Evolutionary conservation across 345 rosid species (phyloP), one percentile per base, ranked within the genome.

Genomic region (Bretschneidera sinensis): DNA sequence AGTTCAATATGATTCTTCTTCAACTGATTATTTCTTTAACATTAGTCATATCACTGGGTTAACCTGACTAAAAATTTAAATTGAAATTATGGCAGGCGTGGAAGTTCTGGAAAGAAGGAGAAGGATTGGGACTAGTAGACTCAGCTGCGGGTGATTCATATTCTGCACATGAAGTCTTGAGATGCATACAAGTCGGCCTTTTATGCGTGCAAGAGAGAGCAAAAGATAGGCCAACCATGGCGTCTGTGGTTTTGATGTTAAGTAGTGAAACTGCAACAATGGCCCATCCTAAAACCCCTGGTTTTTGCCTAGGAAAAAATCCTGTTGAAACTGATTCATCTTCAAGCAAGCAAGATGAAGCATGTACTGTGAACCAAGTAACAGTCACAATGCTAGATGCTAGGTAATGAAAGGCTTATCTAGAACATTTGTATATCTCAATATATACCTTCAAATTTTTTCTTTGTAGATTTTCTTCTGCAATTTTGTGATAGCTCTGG

Each of bases 161-260:
- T 48, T 61, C 74, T 4, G 52, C 61, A 23, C 33, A 68, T 10
- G 90, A 90, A 75, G 78, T 82, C 1, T 14, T 84, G 34, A 78
- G 91, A 72, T 91, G 97, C 71, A 65, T 86, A 48, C 88, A 91
- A 14, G 90, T 91, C 6, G 97, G 96, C 13, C 85, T 91, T 0
- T 63, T 91, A 20, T 88, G 97, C 28, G 96, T 91, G 33, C 91
- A 88, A 71, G 96, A 86, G 55, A 77, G 54, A 2, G 82, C 91
- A 14, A 85, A 91, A 8, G 88, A 86, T 16, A 74, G 98, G 51
- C 98, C 96, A 21, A 66, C 48, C 0, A 88, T 88, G 96, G 65
- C 89, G 0, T 70, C 79, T 0, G 89, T 75, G 7, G 69, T 88
- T 9, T 16, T 86, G 77, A 88, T 86, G 95, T 65, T 86, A 21